phyloP scores from a whole-genome alignment of 768 basidiomycete species.

The Lactifluus pinguis region DNA sequence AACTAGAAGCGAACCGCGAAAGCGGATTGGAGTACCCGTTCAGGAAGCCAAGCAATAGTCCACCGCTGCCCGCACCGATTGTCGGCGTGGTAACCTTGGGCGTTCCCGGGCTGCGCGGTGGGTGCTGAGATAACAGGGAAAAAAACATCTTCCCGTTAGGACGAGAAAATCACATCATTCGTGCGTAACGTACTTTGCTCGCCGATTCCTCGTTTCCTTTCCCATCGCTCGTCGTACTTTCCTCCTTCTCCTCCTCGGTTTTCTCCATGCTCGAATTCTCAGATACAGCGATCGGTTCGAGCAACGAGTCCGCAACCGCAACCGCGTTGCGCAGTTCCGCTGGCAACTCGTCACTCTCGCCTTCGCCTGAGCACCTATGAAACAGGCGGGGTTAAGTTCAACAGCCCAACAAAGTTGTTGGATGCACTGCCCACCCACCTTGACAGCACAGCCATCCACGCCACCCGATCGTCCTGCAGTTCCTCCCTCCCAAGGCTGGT shows the following conservation, averaged over 20 bases:
- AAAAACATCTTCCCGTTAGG: not conserved
- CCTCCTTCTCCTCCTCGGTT: conserved; percentile 20
- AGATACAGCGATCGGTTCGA: conserved; percentile 33
- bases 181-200: conserved; percentile 4
- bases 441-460: conserved; percentile 57
- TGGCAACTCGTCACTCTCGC: conserved; percentile 50
- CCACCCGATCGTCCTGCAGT: conserved; percentile 59
- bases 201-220: conserved; percentile 14
- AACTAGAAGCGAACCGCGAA: conserved; percentile 37
- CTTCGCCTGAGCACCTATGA: conserved; percentile 35
- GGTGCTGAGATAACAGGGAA: not conserved
- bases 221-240: not conserved
- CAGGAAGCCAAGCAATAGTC: conserved; percentile 45
- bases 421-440: conserved; percentile 35
- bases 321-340: conserved; percentile 51
- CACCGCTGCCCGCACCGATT: conserved; percentile 28
- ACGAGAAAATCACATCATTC: no score
- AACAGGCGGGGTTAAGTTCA: not conserved
- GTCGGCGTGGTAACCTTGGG: conserved; percentile 21
- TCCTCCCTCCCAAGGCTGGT: conserved; percentile 67
- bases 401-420: not conserved
- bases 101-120: conserved; percentile 20
- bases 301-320: conserved; percentile 50
- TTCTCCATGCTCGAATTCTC: conserved; percentile 13
- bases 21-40: conserved; percentile 52